Percentiles rank a stretch among this genome's conserved stretches.
These are phyloP conservation scores for Odontarrhena argentea DNA, from an alignment of 345 rosid species.

Conservation along the genomic window DNA sequence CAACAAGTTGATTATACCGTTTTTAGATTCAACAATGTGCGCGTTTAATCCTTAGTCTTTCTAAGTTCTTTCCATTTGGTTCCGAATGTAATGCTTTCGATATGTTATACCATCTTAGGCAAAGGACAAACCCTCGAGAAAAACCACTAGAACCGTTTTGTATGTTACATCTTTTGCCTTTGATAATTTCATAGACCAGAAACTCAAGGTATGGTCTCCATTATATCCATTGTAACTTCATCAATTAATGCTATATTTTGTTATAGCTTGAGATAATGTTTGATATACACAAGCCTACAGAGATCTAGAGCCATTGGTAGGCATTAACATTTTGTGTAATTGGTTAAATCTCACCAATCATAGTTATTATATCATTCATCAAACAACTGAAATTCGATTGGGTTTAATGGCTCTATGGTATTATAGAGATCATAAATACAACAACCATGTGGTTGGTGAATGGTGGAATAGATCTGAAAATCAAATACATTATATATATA, in stretches of 20 bases:
- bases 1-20: too few species aligned
- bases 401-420: constrained; percentile 3
- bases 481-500: not conserved
- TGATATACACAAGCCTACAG: constrained; percentile 25
- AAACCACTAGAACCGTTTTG: too few species aligned
- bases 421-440: constrained; percentile 42
- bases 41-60: too few species aligned
- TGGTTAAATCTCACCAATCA: constrained; percentile 19
- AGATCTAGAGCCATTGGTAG: constrained; percentile 27
- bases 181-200: not conserved
- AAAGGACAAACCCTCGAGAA: too few species aligned
- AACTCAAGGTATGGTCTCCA: constrained; percentile 14
- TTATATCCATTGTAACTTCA: constrained; percentile 18
- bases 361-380: constrained; percentile 20
- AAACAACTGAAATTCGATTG: constrained; percentile 8
- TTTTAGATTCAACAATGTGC: too few species aligned
- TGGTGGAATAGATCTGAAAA: constrained; percentile 35
- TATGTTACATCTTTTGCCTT: too few species aligned
- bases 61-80: too few species aligned
- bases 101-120: too few species aligned
- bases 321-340: constrained; percentile 15
- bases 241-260: constrained; percentile 17
- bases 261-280: not conserved
- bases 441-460: constrained; percentile 40
- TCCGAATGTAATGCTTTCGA: too few species aligned